Evolutionary conservation across 1,284 basidiomycete genomes (phyloP).

Genomic region (Cutaneotrichosporon sp.): DNA sequence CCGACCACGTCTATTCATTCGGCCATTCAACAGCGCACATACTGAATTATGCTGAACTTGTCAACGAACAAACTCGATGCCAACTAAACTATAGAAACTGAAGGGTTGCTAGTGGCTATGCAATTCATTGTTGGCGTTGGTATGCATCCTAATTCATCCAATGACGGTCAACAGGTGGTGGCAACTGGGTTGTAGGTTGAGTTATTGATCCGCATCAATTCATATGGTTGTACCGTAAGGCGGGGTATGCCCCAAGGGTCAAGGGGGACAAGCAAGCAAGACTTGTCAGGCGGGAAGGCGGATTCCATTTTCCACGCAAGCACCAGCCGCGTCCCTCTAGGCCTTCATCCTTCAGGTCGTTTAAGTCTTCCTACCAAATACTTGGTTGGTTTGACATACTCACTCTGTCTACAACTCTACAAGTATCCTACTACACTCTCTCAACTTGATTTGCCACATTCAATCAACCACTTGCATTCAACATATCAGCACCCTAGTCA

Average conservation of each 20-base stretch:
- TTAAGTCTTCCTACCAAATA: too few relatives aligned
- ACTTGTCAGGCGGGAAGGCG: not conserved
- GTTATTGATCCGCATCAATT: too few relatives aligned
- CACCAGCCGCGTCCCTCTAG: not conserved
- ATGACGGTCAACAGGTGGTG: not conserved
- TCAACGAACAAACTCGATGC: not conserved
- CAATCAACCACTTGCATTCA: not conserved
- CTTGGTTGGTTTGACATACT: too few relatives aligned
- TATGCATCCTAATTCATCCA: not conserved
- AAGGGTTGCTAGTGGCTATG: not conserved
- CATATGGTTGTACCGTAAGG: too few relatives aligned
- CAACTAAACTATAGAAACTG: not conserved
- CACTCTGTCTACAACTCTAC: too few relatives aligned
- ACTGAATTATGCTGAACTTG: not conserved
- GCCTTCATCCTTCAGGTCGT: not conserved
- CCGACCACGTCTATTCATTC: not conserved
- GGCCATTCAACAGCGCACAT: not conserved
- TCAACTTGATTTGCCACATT: not conserved
- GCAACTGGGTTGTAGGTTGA: not conserved
- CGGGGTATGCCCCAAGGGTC: too few relatives aligned
- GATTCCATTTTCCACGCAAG: not conserved
- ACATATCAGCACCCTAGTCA: not conserved
- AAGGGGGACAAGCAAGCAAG: too few relatives aligned
- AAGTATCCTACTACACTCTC: too few relatives aligned
- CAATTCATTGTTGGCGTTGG: not conserved